These are phyloP conservation scores for Sugiyamaella xylanicola DNA, from an alignment of 1,139 yeast genomes.

Conservation along the genomic window DNA sequence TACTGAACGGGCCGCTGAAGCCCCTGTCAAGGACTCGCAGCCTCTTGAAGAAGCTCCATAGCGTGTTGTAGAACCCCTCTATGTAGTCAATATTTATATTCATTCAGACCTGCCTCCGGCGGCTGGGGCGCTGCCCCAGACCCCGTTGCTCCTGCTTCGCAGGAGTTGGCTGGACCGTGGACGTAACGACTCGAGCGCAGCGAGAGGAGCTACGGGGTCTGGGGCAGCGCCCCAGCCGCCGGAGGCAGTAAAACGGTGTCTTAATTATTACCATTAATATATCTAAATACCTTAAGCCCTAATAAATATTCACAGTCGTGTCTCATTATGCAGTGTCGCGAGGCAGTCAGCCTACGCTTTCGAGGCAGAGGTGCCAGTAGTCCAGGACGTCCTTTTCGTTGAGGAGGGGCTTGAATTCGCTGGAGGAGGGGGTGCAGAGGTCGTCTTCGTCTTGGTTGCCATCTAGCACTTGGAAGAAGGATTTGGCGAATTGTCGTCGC, in stretches of 20 bases:
- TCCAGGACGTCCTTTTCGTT: constrained; percentile 15
- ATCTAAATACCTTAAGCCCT: neutral
- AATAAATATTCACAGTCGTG: neutral
- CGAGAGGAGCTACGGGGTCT: neutral
- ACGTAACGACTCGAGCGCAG: too few species aligned
- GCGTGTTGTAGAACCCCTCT: neutral
- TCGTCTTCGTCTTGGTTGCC: constrained; percentile 9
- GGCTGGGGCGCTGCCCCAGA: neutral
- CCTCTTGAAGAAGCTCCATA: neutral
- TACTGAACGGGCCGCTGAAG: neutral
- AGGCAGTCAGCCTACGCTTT: constrained; percentile 9
- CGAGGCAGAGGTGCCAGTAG: constrained; percentile 19
- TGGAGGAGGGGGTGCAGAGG: neutral
- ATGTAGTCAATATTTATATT: neutral
- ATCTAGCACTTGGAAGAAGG: constrained; percentile 15
- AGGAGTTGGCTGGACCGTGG: too few species aligned
- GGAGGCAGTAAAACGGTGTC: neutral
- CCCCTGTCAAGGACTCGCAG: neutral
- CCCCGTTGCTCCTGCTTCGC: constrained; percentile 2
- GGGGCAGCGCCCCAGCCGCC: neutral
- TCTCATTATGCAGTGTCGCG: neutral
- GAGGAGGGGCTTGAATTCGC: constrained; percentile 5
- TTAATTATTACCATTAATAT: neutral
- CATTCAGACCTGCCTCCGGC: neutral
- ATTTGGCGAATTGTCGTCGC: constrained; percentile 16